A percentile compares a stretch with the other conserved stretches of the same genome.
These are phyloP conservation scores for Sparassis latifolia DNA, from an alignment of 1,284 basidiomycete species.

Conservation along the genomic window DNA sequence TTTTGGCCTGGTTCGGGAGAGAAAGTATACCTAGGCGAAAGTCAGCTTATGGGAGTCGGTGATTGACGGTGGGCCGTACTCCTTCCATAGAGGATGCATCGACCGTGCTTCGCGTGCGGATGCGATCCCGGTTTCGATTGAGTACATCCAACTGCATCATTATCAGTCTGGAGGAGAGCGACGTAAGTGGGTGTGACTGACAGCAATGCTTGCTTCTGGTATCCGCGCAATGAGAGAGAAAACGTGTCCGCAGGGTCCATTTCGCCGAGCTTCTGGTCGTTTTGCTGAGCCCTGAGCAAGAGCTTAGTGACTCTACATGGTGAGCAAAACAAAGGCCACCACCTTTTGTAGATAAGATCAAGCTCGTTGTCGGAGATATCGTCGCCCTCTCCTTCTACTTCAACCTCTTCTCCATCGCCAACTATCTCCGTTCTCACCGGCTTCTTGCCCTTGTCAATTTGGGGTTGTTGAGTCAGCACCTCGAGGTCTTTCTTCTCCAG, in stretches of 20 bases:
- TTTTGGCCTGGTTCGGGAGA: slow-evolving; percentile 50
- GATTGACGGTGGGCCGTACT: slow-evolving; percentile 43
- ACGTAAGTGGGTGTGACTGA: slow-evolving; percentile 26
- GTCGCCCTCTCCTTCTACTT: slow-evolving; percentile 68
- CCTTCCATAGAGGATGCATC: slow-evolving; percentile 94
- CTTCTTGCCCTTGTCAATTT: slow-evolving; percentile 25
- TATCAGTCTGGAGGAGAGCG: neutral
- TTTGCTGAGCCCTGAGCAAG: slow-evolving; percentile 69
- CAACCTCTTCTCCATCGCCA: slow-evolving; percentile 61
- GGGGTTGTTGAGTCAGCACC: slow-evolving; percentile 28
- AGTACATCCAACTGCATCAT: slow-evolving; percentile 80
- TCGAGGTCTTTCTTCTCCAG: slow-evolving; percentile 37
- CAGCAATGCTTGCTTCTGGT: slow-evolving; percentile 91
- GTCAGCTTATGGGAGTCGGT: neutral
- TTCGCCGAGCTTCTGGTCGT: slow-evolving; percentile 72
- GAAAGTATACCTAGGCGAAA: slow-evolving; percentile 53
- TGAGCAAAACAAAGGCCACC: neutral
- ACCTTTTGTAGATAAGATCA: slow-evolving; percentile 80
- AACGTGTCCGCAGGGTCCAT: slow-evolving; percentile 84
- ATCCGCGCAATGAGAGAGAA: slow-evolving; percentile 72
- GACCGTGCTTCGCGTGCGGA: slow-evolving; percentile 67
- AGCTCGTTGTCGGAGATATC: slow-evolving; percentile 75
- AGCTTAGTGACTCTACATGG: neutral
- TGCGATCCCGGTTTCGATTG: slow-evolving; percentile 70
- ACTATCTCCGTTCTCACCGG: slow-evolving; percentile 43